Evolutionary conservation across 2,329 filamentous ascomycete genomes (phyloP).

Genomic region (Alternaria rosae): DNA sequence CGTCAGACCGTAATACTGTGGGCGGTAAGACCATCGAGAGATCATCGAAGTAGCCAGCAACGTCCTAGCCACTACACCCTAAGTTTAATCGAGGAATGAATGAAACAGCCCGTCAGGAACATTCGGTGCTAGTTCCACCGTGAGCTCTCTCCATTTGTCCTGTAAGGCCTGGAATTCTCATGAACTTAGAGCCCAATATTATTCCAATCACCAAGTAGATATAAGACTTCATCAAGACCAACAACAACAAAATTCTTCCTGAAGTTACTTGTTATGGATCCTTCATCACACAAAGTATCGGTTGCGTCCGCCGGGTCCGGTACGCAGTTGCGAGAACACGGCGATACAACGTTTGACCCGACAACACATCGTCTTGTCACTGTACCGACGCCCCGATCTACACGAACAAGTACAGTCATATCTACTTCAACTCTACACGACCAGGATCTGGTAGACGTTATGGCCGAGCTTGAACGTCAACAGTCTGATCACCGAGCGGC

Average conservation of each 20-base stretch:
- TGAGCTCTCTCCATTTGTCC: not conserved
- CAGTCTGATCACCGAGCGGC: slow-evolving; percentile 1
- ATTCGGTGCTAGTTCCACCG: not conserved
- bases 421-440: slow-evolving; percentile 5
- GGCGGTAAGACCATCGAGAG: not conserved
- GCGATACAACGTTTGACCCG: not conserved
- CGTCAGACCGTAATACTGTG: not conserved
- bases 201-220: not conserved
- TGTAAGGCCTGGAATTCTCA: not conserved
- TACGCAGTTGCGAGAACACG: slow-evolving; percentile 2
- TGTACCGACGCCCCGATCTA: not conserved
- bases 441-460: slow-evolving; percentile 19
- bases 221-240: not conserved
- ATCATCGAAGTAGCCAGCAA: not conserved
- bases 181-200: not conserved
- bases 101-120: not conserved
- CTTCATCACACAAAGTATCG: not conserved
- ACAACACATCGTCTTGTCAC: not conserved
- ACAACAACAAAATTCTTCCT: not conserved
- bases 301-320: not conserved
- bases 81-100: not conserved
- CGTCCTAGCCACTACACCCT: not conserved
- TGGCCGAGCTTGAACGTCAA: slow-evolving; percentile 12
- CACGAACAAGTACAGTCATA: not conserved
- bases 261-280: not conserved